Conservation (phyloP, 2,329 filamentous ascomycete genomes). For the Ascochyta koolunga region DNA sequence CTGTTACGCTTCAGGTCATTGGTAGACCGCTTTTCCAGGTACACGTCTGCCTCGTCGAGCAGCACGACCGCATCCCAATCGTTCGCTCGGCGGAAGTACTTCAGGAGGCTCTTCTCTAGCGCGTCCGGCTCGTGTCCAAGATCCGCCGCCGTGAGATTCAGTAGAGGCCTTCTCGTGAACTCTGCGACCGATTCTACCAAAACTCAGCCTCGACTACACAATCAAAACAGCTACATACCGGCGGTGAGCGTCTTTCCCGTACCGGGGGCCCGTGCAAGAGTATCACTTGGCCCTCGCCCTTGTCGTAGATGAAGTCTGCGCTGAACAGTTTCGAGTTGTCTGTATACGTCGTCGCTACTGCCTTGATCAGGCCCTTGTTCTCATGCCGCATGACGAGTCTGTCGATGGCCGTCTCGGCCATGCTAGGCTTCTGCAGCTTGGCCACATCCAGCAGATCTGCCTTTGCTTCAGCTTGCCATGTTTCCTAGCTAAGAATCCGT, state of each 20-base stretch:
- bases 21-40: slow-evolving; percentile 38
- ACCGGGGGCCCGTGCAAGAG: slow-evolving; percentile 71
- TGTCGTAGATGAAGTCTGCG: slow-evolving; percentile 53
- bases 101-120: slow-evolving; percentile 20
- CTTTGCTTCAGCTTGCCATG: neutral
- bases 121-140: slow-evolving; percentile 19
- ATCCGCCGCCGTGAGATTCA: slow-evolving; percentile 26
- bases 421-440: neutral
- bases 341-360: neutral
- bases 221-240: slow-evolving; percentile 23
- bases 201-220: neutral
- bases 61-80: slow-evolving; percentile 38
- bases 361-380: neutral
- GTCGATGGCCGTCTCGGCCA: neutral
- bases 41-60: slow-evolving; percentile 49
- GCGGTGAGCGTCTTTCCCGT: slow-evolving; percentile 86
- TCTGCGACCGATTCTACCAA: slow-evolving; percentile 31
- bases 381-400: neutral
- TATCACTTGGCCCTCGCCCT: slow-evolving; percentile 27
- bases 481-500: neutral
- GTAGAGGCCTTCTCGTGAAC: slow-evolving; percentile 27
- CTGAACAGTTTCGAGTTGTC: neutral
- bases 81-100: slow-evolving; percentile 21
- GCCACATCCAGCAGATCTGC: neutral
- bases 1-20: slow-evolving; percentile 40